A percentile compares a stretch with the other conserved stretches of the same genome.
These are phyloP conservation scores for Raddia guianensis DNA, from an alignment of 176 grass and related monocot species.

Conservation along the genomic window DNA sequence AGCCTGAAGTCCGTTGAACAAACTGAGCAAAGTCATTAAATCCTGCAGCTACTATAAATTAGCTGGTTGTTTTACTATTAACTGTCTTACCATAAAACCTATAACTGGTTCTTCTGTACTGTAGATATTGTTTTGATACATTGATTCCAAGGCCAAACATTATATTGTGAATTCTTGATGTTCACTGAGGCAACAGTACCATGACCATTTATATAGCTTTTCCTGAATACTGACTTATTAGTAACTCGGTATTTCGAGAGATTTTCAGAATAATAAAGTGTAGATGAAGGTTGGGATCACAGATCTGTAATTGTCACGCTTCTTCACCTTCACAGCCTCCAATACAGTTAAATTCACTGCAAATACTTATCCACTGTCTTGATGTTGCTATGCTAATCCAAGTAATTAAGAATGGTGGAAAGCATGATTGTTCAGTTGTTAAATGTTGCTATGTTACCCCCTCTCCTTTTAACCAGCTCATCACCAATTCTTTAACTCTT, in stretches of 20 bases:
- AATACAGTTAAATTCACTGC: background rate
- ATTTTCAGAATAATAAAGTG: slow-evolving; percentile 20
- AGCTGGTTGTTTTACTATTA: background rate
- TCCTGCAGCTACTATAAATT: background rate
- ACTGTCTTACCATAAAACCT: background rate
- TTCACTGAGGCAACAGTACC: background rate
- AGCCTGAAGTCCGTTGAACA: slow-evolving; percentile 5
- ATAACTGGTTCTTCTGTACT: background rate
- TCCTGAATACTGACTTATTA: background rate
- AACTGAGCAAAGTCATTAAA: slow-evolving; percentile 18
- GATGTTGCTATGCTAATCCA: background rate
- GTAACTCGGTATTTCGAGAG: background rate
- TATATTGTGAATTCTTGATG: background rate
- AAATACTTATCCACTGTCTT: slow-evolving; percentile 3
- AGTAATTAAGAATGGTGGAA: slow-evolving; percentile 22
- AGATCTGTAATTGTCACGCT: slow-evolving; percentile 12
- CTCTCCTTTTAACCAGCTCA: slow-evolving; percentile 6
- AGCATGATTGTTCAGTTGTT: slow-evolving; percentile 43
- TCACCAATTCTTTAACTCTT: slow-evolving; percentile 14
- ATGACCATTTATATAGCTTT: slow-evolving; percentile 1
- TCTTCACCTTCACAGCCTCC: slow-evolving; percentile 3
- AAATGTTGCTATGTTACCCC: slow-evolving; percentile 32
- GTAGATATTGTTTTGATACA: slow-evolving; percentile 3
- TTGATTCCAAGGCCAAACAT: background rate
- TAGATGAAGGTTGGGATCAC: slow-evolving; percentile 36